Percentiles rank a stretch among this genome's conserved stretches.
phyloP scores from a whole-genome alignment of 148 eudicot species.

The Vaccinium myrtillus region DNA sequence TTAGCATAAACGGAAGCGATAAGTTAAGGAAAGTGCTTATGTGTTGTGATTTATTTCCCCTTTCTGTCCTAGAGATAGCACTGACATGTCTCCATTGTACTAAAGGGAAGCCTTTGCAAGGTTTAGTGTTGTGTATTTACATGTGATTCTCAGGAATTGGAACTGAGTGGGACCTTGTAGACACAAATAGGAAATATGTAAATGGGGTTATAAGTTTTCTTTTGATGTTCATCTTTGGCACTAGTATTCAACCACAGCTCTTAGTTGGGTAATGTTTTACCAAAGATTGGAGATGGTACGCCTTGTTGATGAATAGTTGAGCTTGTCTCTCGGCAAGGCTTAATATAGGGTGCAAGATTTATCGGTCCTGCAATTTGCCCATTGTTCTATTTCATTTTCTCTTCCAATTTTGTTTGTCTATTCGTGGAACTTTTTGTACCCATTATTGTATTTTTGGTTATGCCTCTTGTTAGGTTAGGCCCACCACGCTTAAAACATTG shows the following conservation, averaged over 20 bases:
- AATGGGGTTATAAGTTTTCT: neutral
- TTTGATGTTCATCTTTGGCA: neutral
- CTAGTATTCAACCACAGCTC: neutral
- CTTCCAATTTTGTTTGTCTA: neutral
- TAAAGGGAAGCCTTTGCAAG: too few species aligned
- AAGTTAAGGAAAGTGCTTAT: too few species aligned
- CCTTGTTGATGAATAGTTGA: too few species aligned
- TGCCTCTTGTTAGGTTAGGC: neutral
- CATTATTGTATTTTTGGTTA: neutral
- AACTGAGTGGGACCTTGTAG: slow-evolving; percentile 24
- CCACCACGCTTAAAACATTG: neutral
- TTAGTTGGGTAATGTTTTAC: neutral
- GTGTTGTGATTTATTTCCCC: too few species aligned
- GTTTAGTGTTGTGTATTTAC: too few species aligned
- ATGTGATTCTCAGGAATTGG: slow-evolving; percentile 3
- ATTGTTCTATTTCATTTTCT: neutral
- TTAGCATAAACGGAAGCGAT: too few species aligned
- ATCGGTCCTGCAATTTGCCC: neutral
- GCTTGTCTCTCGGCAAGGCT: neutral
- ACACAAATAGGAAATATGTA: neutral
- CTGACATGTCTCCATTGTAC: too few species aligned
- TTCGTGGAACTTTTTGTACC: neutral
- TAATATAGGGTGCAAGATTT: neutral
- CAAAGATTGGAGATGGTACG: neutral
- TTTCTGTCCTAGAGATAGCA: too few species aligned